Evolutionary conservation across 805 yeast genomes (phyloP), one percentile per base, ranked within the genome.

Genomic region (Candida coleopterorum): DNA sequence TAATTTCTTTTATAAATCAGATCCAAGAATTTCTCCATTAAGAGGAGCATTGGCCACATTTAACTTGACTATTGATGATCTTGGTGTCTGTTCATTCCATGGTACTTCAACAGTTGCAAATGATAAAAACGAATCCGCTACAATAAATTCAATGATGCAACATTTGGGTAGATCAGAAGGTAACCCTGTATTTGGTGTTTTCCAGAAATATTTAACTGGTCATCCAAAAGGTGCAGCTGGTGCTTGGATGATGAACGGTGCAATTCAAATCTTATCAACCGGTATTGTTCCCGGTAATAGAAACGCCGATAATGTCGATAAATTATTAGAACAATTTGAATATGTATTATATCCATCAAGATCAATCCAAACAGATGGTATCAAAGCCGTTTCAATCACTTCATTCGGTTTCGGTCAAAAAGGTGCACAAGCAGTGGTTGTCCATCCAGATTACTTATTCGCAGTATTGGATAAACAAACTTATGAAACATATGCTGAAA

Each of bases 201-300:
- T 94, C 95, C 99, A 93, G 71, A 93, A 93, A 70, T 93, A 77
- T 79, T 78, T 93, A 58, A 93, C 99, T 53, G 99, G 99, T 70
- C 99, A 93, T 74, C 98, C 98, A 55, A 93, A 93, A 85, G 99
- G 99, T 78, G 98, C 98, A 53, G 99, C 99, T 40, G 99, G 97
- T 76, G 97, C 99, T 41, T 93, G 98, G 98, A 93, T 93, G 98
- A 70, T 93, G 77, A 94, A 93, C 66, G 99, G 99, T 68, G 96
- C 87, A 40, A 70, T 93, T 50, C 99, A 93, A 73, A 81, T 89
- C 50, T 73, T 93, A 62, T 84, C 86, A 70, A 64, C 85, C 54
- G 97, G 98, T 66, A 56, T 89, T 54, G 95, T 93, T 51, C 98
- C 98, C 51, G 99, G 99, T 64, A 93, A 93, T 77, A 80, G 97